Conservation (phyloP, 2,329 filamentous ascomycete genomes). For the Volutella citrinella region DNA sequence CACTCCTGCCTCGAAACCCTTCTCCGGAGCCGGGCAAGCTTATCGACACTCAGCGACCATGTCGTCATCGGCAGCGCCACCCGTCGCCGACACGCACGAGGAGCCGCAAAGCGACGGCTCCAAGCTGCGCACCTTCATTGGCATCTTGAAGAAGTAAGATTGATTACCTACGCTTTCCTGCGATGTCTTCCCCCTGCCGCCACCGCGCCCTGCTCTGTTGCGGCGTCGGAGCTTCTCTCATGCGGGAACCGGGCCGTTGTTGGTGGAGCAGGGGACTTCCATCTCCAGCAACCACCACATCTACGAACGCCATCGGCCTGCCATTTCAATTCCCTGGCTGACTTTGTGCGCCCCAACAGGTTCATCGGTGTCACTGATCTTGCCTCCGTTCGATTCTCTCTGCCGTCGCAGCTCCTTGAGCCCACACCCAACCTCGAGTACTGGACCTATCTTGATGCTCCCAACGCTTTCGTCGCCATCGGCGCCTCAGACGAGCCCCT, state of each 20-base stretch:
- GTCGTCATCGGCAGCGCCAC: slow-evolving; percentile 36
- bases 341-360: too few species aligned
- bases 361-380: slow-evolving; percentile 97
- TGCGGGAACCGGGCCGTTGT: slow-evolving; percentile 13
- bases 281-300: too few species aligned
- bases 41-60: too few species aligned
- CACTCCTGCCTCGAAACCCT: too few species aligned
- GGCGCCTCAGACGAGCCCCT: slow-evolving; percentile 89
- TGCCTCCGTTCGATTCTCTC: slow-evolving; percentile 90
- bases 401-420: slow-evolving; percentile 92
- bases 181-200: slow-evolving; percentile 12
- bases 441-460: slow-evolving; percentile 96
- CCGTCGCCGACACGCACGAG: slow-evolving; percentile 35
- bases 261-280: too few species aligned
- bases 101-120: slow-evolving; percentile 70
- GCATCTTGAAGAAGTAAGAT: slow-evolving; percentile 81
- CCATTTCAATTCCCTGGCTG: too few species aligned
- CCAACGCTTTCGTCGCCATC: slow-evolving; percentile 79
- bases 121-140: slow-evolving; percentile 84
- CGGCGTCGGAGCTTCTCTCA: slow-evolving; percentile 15
- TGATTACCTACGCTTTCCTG: slow-evolving; percentile 4
- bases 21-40: too few species aligned
- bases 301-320: too few species aligned
- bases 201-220: not conserved
- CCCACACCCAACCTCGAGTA: slow-evolving; percentile 97